Percentiles rank a stretch among this genome's conserved stretches.
Evolutionary conservation across 345 rosid genomes (phyloP).

Genomic region (Sisymbrium altissimum): DNA sequence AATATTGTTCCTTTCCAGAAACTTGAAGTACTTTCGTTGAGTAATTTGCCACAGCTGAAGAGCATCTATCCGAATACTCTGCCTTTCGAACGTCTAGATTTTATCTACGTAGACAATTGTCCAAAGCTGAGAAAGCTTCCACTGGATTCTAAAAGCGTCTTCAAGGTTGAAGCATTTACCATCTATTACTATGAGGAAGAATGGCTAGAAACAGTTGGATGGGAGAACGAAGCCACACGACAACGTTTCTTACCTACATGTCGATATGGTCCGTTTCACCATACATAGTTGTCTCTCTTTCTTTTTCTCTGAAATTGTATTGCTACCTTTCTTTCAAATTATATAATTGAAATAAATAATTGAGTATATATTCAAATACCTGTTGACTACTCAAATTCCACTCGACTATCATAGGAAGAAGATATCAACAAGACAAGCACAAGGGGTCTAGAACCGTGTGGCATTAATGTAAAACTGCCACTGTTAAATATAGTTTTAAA

Average conservation of each 20-base stretch:
- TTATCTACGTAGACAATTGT: not conserved
- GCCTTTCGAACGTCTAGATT: not conserved
- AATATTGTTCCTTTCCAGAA: too few species aligned
- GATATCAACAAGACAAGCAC: not conserved
- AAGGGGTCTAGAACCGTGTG: conserved; percentile 19
- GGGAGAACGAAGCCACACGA: conserved; percentile 19
- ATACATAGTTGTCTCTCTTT: not conserved
- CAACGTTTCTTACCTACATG: conserved; percentile 6
- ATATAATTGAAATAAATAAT: too few species aligned
- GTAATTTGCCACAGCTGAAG: too few species aligned
- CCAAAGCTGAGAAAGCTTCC: not conserved
- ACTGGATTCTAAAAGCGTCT: not conserved
- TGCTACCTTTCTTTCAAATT: not conserved
- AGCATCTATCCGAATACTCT: not conserved
- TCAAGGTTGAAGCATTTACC: not conserved
- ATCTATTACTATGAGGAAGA: too few species aligned
- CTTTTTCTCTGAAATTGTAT: not conserved
- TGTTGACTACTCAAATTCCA: not conserved
- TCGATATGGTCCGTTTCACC: not conserved
- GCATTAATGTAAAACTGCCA: conserved; percentile 23
- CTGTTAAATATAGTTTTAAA: conserved; percentile 9
- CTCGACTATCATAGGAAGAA: not conserved
- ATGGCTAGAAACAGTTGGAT: not conserved
- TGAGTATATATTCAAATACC: too few species aligned
- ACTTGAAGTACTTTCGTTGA: too few species aligned